Conservation (phyloP, 805 yeast species). For the Scheffersomyces coipomensis region DNA sequence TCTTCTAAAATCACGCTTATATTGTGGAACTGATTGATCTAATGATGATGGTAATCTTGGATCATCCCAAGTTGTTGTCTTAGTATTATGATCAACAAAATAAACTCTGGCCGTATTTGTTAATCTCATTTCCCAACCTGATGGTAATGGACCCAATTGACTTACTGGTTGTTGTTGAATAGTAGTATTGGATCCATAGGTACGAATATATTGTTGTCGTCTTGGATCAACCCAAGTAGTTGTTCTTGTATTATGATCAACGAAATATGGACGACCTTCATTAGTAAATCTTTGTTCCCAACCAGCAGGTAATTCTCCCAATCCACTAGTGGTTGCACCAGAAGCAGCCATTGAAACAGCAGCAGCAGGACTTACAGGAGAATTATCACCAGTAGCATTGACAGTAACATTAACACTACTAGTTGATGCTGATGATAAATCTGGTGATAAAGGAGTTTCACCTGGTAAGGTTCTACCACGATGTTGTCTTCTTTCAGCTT, state of each 20-base stretch:
- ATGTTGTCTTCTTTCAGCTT: constrained; percentile 87
- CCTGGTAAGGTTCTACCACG: constrained; percentile 89
- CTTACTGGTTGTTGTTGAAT: constrained; percentile 98
- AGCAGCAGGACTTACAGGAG: constrained; percentile 63
- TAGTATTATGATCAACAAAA: constrained; percentile 98
- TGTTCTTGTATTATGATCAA: constrained; percentile 98
- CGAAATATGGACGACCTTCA: constrained; percentile 97
- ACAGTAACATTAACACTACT: constrained; percentile 47
- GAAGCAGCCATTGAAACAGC: constrained; percentile 69
- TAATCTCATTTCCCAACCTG: constrained; percentile 99
- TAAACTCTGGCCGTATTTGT: constrained; percentile 98
- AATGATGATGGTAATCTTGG: constrained; percentile 96
- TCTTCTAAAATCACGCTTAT: constrained; percentile 97
- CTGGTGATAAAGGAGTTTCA: constrained; percentile 24
- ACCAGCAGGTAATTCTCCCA: constrained; percentile 96
- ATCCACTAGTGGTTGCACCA: constrained; percentile 90
- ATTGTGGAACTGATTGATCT: constrained; percentile 98
- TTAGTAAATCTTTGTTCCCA: constrained; percentile 99
- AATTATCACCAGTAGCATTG: constrained; percentile 40
- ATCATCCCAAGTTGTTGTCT: constrained; percentile 99
- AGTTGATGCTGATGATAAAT: constrained; percentile 21
- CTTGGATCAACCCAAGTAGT: constrained; percentile 99
- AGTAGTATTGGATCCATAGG: constrained; percentile 86
- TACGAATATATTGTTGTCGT: constrained; percentile 96
- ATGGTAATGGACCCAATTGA: constrained; percentile 95